These are phyloP conservation scores for Pseudoscleropodium purum DNA, from an alignment of 225 moss, liverwort and hornwort genomes.

Conservation along the genomic window DNA sequence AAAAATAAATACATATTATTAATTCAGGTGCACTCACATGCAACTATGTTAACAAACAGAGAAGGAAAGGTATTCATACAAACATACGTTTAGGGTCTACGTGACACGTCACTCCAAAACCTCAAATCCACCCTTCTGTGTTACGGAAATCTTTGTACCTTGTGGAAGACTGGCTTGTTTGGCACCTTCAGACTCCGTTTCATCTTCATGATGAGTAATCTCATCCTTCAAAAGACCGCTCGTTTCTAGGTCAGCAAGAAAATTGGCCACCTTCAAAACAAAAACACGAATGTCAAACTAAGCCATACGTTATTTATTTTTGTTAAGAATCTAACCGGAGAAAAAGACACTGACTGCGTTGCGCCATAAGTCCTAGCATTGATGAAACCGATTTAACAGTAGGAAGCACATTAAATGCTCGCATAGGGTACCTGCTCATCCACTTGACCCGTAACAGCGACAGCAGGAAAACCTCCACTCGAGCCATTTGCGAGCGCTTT, in stretches of 20 bases:
- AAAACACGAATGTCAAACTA: not conserved
- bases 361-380: not conserved
- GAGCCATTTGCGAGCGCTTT: slow-evolving; percentile 19
- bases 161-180: not conserved
- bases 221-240: slow-evolving; percentile 50
- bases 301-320: not conserved
- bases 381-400: not conserved
- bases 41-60: not conserved
- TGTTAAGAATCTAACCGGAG: not conserved
- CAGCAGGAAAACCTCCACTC: slow-evolving; percentile 9
- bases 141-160: not conserved
- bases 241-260: slow-evolving; percentile 56
- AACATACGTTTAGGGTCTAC: not conserved
- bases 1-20: not conserved
- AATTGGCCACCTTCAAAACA: slow-evolving; percentile 43
- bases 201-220: not conserved
- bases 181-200: slow-evolving; percentile 6
- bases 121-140: not conserved
- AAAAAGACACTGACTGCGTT: not conserved
- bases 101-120: not conserved
- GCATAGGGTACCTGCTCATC: slow-evolving; percentile 40
- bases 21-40: not conserved
- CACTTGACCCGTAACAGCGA: slow-evolving; percentile 26
- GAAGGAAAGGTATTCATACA: not conserved
- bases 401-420: not conserved